Evolutionary conservation across 306 rosid species (phyloP).

Genomic region (Vigna unguiculata): DNA sequence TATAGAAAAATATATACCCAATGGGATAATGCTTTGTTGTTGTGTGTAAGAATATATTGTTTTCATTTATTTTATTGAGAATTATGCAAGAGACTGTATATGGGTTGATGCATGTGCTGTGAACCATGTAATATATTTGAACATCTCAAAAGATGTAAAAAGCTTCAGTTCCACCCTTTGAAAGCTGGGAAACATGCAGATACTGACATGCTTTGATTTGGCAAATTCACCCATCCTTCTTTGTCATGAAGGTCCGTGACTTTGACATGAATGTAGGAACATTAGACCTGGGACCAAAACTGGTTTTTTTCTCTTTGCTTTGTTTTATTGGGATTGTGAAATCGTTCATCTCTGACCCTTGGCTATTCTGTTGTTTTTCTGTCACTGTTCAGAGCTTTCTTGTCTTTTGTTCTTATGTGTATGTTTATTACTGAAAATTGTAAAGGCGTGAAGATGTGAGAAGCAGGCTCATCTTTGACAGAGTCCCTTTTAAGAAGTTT

Average conservation of each 20-base stretch:
- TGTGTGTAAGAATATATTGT: neutral
- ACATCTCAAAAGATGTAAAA: neutral
- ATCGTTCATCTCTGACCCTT: constrained; percentile 12
- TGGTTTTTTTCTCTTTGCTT: constrained; percentile 7
- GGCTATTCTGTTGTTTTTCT: constrained; percentile 26
- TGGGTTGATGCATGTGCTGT: neutral
- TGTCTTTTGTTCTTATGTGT: neutral
- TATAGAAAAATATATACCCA: too few species aligned
- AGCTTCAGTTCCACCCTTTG: constrained; percentile 15
- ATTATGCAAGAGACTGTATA: neutral
- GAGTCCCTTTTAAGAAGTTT: neutral
- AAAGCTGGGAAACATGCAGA: constrained; percentile 30
- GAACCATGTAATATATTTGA: constrained; percentile 3
- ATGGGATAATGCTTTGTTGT: neutral
- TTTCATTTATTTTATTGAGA: neutral
- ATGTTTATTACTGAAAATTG: constrained; percentile 10
- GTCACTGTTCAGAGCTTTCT: neutral
- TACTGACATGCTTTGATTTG: constrained; percentile 23
- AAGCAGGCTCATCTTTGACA: neutral
- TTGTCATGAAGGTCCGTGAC: constrained; percentile 1
- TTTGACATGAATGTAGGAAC: constrained; percentile 17
- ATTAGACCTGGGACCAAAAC: neutral
- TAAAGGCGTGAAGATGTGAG: neutral
- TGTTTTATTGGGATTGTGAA: constrained; percentile 1
- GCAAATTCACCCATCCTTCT: neutral